Percentiles rank a stretch among this genome's conserved stretches.
Conservation (phyloP, 2,329 filamentous ascomycete species). For the Alternaria triticina region DNA sequence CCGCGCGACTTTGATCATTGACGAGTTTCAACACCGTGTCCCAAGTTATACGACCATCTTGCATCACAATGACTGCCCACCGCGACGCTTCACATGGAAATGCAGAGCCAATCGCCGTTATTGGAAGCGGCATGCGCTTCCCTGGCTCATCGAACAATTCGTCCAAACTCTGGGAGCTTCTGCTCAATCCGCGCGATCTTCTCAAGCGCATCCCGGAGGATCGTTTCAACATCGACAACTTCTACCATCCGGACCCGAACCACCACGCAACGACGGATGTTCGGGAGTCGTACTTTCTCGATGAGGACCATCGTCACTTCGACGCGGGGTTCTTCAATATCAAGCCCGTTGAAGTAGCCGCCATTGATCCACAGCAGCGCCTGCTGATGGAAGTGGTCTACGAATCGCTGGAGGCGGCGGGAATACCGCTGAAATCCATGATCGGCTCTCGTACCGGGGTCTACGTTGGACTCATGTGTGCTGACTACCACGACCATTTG, state of each 20-base stretch:
- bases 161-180: slow-evolving; percentile 41
- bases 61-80: neutral
- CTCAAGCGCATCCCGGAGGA: slow-evolving; percentile 30
- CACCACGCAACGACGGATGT: slow-evolving; percentile 45
- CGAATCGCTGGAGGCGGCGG: slow-evolving; percentile 27
- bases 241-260: slow-evolving; percentile 30
- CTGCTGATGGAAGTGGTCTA: slow-evolving; percentile 43
- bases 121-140: slow-evolving; percentile 47
- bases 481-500: neutral
- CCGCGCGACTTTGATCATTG: neutral
- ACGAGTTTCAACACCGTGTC: neutral
- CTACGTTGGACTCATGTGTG: slow-evolving; percentile 32
- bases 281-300: slow-evolving; percentile 22
- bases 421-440: neutral
- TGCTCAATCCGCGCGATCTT: slow-evolving; percentile 38
- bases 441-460: slow-evolving; percentile 37
- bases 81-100: neutral
- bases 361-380: slow-evolving; percentile 44
- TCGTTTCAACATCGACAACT: slow-evolving; percentile 36
- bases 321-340: slow-evolving; percentile 42
- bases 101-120: slow-evolving; percentile 39
- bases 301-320: slow-evolving; percentile 30
- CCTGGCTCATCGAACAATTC: slow-evolving; percentile 39
- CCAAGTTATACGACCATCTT: neutral
- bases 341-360: slow-evolving; percentile 31